Base-by-base conservation (phyloP, 2,329 filamentous ascomycete species). In the Paraphoma sp. region DNA sequence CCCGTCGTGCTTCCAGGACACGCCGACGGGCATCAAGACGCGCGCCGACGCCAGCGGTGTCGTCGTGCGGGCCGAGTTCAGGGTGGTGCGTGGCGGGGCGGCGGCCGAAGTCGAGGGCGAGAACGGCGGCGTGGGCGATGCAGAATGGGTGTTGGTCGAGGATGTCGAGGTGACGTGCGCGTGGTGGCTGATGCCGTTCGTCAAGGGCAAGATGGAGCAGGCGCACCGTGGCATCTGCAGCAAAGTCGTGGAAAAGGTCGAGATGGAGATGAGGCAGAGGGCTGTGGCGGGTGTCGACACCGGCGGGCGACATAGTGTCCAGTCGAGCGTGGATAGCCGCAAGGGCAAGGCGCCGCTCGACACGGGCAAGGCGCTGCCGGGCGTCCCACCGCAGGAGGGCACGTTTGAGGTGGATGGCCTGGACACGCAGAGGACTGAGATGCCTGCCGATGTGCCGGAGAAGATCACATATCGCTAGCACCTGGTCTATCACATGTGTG, bases 181-280 rank as follows among this genome's bases (percentile, higher is more conserved):
- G 10, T 72, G 71, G 70, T 75, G 62, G 58, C 60, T 76, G 31
- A 76, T 76, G 73, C 73, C 72, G 1, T 72, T 76, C 49, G 72
- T 76, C 12, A 67, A 65, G 43, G 56, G 62, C 48, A 72, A 69
- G 52, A 73, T 74, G 70, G 71, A 75, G 47, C 53, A 62, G 14
- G 72, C 72, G 40, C 72, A 76, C 51, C 51, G 59, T 9, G 70
- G 73, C 38, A 72, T 75, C 6, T 73, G 71, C 50, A 54, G 62
- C 41, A 75, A 74, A 48, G 63, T 76, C 4, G 63, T 75, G 4
- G 71, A 74, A 45, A 74, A 69, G 51, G 69, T 73, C 9, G 63
- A 63, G 43, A 69, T 70, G 61, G 51, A 60, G 51, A 66, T 60
- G 47, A 52, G 51, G 43, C 64, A 69, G 46, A 48, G 61, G 18